Conservation (phyloP, 768 basidiomycete genomes). For the Agaricus sinodeliciosus region DNA sequence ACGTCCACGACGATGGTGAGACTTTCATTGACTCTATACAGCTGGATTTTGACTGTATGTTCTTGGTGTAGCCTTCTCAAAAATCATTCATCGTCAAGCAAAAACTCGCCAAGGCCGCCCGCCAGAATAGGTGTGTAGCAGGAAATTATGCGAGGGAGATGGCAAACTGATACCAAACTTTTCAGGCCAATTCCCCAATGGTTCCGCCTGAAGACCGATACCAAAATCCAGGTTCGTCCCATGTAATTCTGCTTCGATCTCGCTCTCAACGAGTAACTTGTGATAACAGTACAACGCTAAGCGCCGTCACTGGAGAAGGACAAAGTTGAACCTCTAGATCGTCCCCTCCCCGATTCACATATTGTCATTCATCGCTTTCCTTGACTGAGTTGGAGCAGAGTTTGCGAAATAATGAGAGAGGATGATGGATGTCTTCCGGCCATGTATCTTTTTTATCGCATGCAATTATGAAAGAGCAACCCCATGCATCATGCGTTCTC, state of each 20-base stretch:
- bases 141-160: background rate
- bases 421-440: slow-evolving; percentile 1
- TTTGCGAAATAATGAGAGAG: background rate
- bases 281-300: slow-evolving; percentile 78
- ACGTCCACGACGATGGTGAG: slow-evolving; percentile 47
- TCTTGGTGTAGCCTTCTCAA: slow-evolving; percentile 84
- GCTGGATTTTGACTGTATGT: slow-evolving; percentile 9
- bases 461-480: slow-evolving; percentile 5
- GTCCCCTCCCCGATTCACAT: background rate
- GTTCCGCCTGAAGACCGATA: slow-evolving; percentile 97
- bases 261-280: background rate
- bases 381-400: background rate
- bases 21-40: background rate
- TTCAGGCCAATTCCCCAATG: slow-evolving; percentile 94
- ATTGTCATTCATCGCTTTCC: background rate
- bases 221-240: slow-evolving; percentile 78
- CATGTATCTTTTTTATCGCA: slow-evolving; percentile 8
- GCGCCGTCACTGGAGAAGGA: slow-evolving; percentile 98
- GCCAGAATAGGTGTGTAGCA: slow-evolving; percentile 83
- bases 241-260: slow-evolving; percentile 9
- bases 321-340: slow-evolving; percentile 92
- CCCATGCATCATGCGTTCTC: background rate
- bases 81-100: slow-evolving; percentile 97
- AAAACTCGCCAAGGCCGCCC: slow-evolving; percentile 90
- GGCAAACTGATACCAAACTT: slow-evolving; percentile 4